These are phyloP conservation scores for Candida manassasensis DNA, from an alignment of 805 yeast genomes.

Conservation along the genomic window DNA sequence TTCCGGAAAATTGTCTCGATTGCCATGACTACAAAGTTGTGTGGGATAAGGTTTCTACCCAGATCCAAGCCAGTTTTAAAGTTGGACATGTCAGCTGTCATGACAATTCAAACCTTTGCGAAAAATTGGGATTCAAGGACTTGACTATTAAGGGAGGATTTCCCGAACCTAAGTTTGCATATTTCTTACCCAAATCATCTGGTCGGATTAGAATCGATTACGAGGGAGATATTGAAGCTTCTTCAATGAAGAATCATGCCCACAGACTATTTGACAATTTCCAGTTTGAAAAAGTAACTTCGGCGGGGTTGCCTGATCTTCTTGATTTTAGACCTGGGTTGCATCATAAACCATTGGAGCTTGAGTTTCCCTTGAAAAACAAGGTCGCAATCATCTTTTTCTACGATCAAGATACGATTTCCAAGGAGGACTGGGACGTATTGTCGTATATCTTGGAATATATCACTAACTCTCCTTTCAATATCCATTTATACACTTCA, in stretches of 20 bases:
- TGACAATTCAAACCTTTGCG: conserved; percentile 47
- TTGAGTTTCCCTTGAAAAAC: conserved; percentile 35
- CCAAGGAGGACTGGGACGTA: conserved; percentile 59
- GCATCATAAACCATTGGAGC: conserved; percentile 27
- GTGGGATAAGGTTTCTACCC: conserved; percentile 58
- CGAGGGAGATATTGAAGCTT: conserved; percentile 29
- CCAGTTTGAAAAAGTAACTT: conserved; percentile 30
- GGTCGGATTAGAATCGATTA: conserved; percentile 48
- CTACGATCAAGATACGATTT: conserved; percentile 45
- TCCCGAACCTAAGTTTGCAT: conserved; percentile 37
- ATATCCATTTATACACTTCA: conserved; percentile 50
- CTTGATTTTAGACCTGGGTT: conserved; percentile 26
- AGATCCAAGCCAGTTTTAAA: conserved; percentile 32
- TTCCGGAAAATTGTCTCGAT: conserved; percentile 38
- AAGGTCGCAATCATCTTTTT: conserved; percentile 50
- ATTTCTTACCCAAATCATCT: conserved; percentile 49
- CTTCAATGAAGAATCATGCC: conserved; percentile 40
- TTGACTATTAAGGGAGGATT: conserved; percentile 16
- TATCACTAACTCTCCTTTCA: conserved; percentile 51
- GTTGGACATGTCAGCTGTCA: conserved; percentile 61
- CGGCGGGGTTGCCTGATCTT: conserved; percentile 23
- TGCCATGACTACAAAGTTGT: conserved; percentile 48
- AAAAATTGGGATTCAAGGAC: conserved; percentile 41
- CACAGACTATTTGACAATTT: conserved; percentile 44
- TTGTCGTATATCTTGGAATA: conserved; percentile 59